Evolutionary conservation across 2,329 filamentous ascomycete genomes (phyloP).

Genomic region (Emmonsiellopsis sp.): DNA sequence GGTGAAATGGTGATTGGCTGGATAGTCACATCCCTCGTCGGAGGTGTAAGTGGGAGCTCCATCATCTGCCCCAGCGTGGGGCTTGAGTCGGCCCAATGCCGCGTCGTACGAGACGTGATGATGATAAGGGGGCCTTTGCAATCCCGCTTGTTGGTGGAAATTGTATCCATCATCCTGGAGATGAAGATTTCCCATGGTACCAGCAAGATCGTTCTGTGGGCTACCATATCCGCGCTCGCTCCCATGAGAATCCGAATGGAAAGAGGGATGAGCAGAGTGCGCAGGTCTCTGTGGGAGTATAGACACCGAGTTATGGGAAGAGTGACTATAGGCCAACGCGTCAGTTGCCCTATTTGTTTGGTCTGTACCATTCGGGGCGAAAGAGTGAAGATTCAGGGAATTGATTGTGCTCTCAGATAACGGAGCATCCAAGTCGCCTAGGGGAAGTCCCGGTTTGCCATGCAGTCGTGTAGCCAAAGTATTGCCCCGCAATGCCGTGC

Average conservation of each 20-base stretch:
- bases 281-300: slow-evolving; percentile 24
- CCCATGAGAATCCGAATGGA: slow-evolving; percentile 30
- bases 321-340: slow-evolving; percentile 21
- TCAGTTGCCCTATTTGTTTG: slow-evolving; percentile 17
- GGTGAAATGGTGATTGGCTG: slow-evolving; percentile 28
- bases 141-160: slow-evolving; percentile 23
- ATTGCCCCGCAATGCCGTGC: slow-evolving; percentile 23
- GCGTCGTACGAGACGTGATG: slow-evolving; percentile 36
- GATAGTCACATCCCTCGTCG: slow-evolving; percentile 23
- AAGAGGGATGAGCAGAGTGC: slow-evolving; percentile 30
- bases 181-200: slow-evolving; percentile 27
- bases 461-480: slow-evolving; percentile 23
- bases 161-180: slow-evolving; percentile 23
- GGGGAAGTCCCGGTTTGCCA: slow-evolving; percentile 21
- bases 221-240: slow-evolving; percentile 22
- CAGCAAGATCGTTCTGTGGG: slow-evolving; percentile 22
- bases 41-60: slow-evolving; percentile 8
- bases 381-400: slow-evolving; percentile 19
- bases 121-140: slow-evolving; percentile 22
- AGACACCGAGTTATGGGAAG: slow-evolving; percentile 27
- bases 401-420: slow-evolving; percentile 22
- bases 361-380: slow-evolving; percentile 23
- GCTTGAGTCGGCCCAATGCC: slow-evolving; percentile 37
- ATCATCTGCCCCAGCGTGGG: slow-evolving; percentile 22
- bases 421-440: slow-evolving; percentile 20